Conservation (phyloP, 106 monocot species). For the Alisma plantagoaquatica region DNA sequence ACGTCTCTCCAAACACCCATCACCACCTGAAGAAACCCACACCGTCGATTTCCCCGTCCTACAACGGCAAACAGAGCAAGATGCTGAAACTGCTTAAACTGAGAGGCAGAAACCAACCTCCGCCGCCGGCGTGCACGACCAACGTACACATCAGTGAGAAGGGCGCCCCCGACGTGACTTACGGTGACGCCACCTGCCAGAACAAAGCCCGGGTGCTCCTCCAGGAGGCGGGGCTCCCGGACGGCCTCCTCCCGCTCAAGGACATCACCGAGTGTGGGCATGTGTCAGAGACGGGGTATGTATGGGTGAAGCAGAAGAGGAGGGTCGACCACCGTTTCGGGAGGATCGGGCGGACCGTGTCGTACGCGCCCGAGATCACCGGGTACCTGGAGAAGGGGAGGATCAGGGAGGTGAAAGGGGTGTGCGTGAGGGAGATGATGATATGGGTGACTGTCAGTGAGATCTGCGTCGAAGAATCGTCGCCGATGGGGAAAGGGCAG, state of each 20-base stretch:
- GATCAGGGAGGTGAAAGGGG: conserved; percentile 47
- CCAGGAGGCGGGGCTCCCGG: conserved; percentile 29
- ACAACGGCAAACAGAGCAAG: too few species aligned
- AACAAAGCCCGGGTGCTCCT: conserved; percentile 40
- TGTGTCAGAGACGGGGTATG: conserved; percentile 40
- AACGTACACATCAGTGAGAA: too few species aligned
- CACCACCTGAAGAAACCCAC: too few species aligned
- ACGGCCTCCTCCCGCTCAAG: conserved; percentile 43
- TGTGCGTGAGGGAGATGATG: conserved; percentile 50
- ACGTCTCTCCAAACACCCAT: too few species aligned
- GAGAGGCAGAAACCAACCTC: too few species aligned
- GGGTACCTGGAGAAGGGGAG: conserved; percentile 38
- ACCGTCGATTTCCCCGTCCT: too few species aligned
- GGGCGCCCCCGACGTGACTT: conserved; percentile 3
- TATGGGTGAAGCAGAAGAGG: conserved; percentile 53
- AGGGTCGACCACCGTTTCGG: conserved; percentile 38
- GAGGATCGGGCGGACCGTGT: conserved; percentile 22
- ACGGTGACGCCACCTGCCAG: conserved; percentile 38
- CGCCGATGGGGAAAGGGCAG: conserved; percentile 21
- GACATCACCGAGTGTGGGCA: conserved; percentile 52
- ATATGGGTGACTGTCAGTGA: conserved; percentile 38
- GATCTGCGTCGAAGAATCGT: conserved; percentile 22
- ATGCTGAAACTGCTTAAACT: too few species aligned
- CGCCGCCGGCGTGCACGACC: too few species aligned
- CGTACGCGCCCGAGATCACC: conserved; percentile 41